Percentiles rank a stretch among this genome's conserved stretches.
These are phyloP conservation scores for Pythium dissotocum DNA, from an alignment of 352 stramenopile species.

Conservation along the genomic window DNA sequence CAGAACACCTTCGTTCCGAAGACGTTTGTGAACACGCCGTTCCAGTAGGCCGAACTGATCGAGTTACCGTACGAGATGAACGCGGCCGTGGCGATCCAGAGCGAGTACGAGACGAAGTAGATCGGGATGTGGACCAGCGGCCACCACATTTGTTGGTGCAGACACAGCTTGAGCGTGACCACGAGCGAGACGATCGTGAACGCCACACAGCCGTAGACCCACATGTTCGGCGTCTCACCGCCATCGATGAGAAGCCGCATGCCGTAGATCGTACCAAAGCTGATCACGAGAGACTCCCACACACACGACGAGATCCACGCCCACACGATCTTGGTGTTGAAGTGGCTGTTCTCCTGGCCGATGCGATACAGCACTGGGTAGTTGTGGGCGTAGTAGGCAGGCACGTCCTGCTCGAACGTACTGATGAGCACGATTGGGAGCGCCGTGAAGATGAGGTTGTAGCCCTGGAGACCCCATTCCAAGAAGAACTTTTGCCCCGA, in stretches of 20 bases:
- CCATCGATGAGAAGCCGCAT: conserved; percentile 77
- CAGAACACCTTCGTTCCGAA: conserved; percentile 75
- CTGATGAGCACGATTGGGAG: conserved; percentile 83
- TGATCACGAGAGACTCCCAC: conserved; percentile 85
- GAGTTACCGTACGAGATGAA: conserved; percentile 77
- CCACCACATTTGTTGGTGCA: conserved; percentile 88
- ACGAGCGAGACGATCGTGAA: conserved; percentile 95
- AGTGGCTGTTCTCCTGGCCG: conserved; percentile 80
- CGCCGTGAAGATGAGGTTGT: conserved; percentile 89
- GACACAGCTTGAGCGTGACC: conserved; percentile 94
- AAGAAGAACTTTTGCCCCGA: conserved; percentile 88
- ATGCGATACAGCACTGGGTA: conserved; percentile 85
- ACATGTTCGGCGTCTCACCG: conserved; percentile 91
- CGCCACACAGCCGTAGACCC: conserved; percentile 92
- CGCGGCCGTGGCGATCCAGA: conserved; percentile 73
- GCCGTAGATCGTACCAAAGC: conserved; percentile 80
- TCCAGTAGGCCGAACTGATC: conserved; percentile 82
- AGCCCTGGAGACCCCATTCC: conserved; percentile 85
- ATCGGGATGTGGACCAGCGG: conserved; percentile 58
- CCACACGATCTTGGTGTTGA: conserved; percentile 86
- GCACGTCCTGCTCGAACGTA: conserved; percentile 86
- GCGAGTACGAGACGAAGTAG: conserved; percentile 62
- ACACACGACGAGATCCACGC: conserved; percentile 81
- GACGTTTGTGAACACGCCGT: conserved; percentile 74
- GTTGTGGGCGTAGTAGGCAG: conserved; percentile 58